Evolutionary conservation across 306 rosid species (phyloP), one percentile per base, ranked within the genome.

Genomic region (Chamaecrista fasciculata): DNA sequence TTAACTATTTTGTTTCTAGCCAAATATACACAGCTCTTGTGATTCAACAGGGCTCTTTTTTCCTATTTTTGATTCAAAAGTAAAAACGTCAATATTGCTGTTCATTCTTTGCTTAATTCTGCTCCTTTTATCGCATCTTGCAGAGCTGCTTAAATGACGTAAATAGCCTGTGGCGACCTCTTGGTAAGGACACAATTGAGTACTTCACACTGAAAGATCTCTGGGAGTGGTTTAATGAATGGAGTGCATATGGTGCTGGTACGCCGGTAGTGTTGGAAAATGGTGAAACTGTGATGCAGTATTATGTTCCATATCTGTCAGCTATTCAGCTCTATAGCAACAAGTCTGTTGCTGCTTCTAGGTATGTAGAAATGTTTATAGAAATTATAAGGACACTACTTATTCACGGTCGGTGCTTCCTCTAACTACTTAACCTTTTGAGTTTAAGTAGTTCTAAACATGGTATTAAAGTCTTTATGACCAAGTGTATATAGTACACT

Each of bases 191-290:
- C 40, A 36, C 57, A 25, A 8, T 82, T 67, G 80, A 79, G 49
- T 86, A 72, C 71, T 91, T 86, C 84, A 49, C 75, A n/a, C 59
- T 91, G 52, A 79, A 81, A 67, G 87, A 91, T 61, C 87, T 91
- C 12, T 87, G 92, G 87, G 82, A 87, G n/a, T 83, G 88, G 73
- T 91, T 80, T 44, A 31, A 77, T 26, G 95, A 87, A 79, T 87
- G 95, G 92, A 91, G 95, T 60, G 95, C 97, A 2, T 87, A 74
- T 65, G 97, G 97, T 44, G 86, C 72, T 2, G 89, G 92, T 3
- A 67, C 72, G 1, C 80, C 88, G 2, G 70, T 91, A 75, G 80
- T 42, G 44, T 26, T 84, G 71, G 84, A 81, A 56, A 67, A 26
- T 53, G 83, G 81, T 4, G 90, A 79, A 11, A 73, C 79, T 0